Evolutionary conservation across 768 basidiomycete genomes (phyloP).

Genomic region (Lentinula boryana): DNA sequence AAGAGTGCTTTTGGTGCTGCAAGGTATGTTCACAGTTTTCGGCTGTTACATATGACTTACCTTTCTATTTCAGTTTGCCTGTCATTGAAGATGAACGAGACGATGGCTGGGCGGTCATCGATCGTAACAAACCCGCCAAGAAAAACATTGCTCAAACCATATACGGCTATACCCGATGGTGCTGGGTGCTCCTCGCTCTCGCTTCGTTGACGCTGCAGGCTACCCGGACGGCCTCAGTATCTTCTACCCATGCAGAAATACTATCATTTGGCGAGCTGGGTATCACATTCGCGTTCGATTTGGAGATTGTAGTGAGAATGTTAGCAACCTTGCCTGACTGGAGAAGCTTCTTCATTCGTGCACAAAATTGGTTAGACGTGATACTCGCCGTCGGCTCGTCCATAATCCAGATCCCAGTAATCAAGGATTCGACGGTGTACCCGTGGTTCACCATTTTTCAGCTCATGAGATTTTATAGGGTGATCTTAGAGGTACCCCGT

Average conservation of each 20-base stretch:
- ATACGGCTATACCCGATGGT: conserved; percentile 56
- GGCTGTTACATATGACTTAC: background rate
- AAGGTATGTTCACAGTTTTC: conserved; percentile 35
- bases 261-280: conserved; percentile 65
- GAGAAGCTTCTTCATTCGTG: conserved; percentile 58
- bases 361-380: conserved; percentile 66
- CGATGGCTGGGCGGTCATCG: conserved; percentile 51
- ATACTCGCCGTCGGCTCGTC: conserved; percentile 68
- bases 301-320: conserved; percentile 80
- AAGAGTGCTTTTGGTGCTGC: conserved; percentile 90
- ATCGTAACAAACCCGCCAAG: conserved; percentile 35
- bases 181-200: conserved; percentile 74
- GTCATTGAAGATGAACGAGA: conserved; percentile 51
- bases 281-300: conserved; percentile 79
- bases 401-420: conserved; percentile 79
- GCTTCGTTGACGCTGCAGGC: conserved; percentile 70
- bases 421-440: conserved; percentile 60
- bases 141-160: conserved; percentile 46
- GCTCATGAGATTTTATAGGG: conserved; percentile 82
- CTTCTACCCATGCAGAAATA: conserved; percentile 35
- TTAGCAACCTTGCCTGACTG: conserved; percentile 73
- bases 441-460: conserved; percentile 91
- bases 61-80: conserved; percentile 10
- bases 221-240: conserved; percentile 49
- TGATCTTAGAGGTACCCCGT: conserved; percentile 83